Conservation (phyloP, 1,284 basidiomycete species). For the Malassezia sympodialis region DNA sequence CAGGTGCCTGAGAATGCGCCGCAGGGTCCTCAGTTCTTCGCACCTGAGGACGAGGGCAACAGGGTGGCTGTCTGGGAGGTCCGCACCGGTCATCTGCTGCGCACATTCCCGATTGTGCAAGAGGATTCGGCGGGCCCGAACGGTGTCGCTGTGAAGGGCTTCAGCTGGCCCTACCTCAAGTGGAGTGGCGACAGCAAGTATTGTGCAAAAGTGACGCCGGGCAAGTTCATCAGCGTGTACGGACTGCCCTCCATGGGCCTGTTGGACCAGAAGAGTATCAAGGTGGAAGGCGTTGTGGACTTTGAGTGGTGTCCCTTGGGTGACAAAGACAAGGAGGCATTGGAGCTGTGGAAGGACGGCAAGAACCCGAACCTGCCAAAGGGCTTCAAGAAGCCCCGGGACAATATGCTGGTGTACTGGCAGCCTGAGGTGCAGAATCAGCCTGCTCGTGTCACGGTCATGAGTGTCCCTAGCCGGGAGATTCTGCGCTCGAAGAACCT, state of each 20-base stretch:
- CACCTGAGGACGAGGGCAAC: conserved; percentile 90
- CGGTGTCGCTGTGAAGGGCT: conserved; percentile 56
- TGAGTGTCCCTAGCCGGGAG: conserved; percentile 75
- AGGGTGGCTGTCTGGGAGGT: conserved; percentile 97
- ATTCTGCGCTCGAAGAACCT: conserved; percentile 90
- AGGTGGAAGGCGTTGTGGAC: conserved; percentile 94
- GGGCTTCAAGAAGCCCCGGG: conserved; percentile 54
- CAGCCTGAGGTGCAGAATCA: conserved; percentile 90
- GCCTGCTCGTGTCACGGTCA: conserved; percentile 86
- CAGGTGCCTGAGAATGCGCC: conserved; percentile 69
- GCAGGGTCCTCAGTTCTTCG: conserved; percentile 58
- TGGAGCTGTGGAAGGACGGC: conserved; percentile 22
- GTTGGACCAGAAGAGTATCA: conserved; percentile 92
- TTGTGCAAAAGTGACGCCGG: conserved; percentile 76
- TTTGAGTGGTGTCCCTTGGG: conserved; percentile 97
- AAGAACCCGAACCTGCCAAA: conserved; percentile 20
- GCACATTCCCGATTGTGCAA: conserved; percentile 67
- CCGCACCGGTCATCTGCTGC: conserved; percentile 79
- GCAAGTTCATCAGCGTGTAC: conserved; percentile 89
- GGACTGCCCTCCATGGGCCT: conserved; percentile 88
- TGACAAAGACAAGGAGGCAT: conserved; percentile 59
- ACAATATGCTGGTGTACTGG: conserved; percentile 96
- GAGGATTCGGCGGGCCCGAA: conserved; percentile 28
- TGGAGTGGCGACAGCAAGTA: conserved; percentile 97
- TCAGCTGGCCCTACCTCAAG: conserved; percentile 83